Percentiles rank a stretch among this genome's conserved stretches.
Conservation (phyloP, 441 rosid species). For the Breynia disticha region DNA sequence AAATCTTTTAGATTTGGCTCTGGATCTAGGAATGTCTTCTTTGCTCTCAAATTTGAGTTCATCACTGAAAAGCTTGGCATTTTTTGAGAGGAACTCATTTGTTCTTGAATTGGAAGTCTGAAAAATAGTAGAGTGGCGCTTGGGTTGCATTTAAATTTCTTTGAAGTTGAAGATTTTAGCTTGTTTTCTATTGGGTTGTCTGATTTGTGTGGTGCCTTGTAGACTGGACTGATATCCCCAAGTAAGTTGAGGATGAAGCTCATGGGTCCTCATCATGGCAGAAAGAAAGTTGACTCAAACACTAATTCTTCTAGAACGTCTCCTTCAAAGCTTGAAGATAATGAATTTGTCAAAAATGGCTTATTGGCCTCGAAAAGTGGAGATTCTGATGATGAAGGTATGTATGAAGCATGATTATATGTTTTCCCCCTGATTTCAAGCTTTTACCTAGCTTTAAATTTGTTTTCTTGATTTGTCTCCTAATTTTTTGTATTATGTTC, state of each 20-base stretch:
- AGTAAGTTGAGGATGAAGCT: constrained; percentile 89
- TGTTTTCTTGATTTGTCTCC: background rate
- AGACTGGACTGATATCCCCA: constrained; percentile 83
- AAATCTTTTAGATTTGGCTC: no score
- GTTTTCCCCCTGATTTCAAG: background rate
- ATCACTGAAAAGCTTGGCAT: no score
- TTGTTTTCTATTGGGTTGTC: background rate
- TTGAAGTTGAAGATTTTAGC: no score
- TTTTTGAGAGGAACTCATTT: no score
- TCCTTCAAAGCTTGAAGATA: constrained; percentile 72
- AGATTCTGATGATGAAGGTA: constrained; percentile 51
- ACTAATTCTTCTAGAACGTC: constrained; percentile 88
- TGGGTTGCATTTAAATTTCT: no score
- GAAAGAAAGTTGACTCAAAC: constrained; percentile 63
- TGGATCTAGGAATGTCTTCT: no score
- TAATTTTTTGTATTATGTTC: background rate
- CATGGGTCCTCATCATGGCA: constrained; percentile 49
- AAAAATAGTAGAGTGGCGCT: no score
- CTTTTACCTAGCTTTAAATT: background rate
- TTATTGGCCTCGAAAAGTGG: constrained; percentile 43
- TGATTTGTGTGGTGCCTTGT: constrained; percentile 19
- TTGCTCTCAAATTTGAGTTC: no score
- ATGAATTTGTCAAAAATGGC: constrained; percentile 61
- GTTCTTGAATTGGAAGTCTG: no score
- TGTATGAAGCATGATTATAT: constrained; percentile 5